A percentile compares a stretch with the other conserved stretches of the same genome.
Conservation (phyloP, 768 basidiomycete species). For the Russula earlei region DNA sequence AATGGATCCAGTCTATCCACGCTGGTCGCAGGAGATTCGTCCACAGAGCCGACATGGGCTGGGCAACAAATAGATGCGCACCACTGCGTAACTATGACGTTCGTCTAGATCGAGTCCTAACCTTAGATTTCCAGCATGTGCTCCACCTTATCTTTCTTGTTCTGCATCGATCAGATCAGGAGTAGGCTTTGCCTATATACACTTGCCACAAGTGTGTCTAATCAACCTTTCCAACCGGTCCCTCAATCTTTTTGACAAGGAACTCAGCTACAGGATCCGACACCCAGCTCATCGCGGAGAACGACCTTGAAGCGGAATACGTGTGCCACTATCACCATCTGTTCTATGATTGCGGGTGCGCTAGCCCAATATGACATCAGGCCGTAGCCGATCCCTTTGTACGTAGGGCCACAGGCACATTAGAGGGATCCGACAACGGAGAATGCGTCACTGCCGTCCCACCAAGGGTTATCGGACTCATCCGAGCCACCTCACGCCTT, state of each 20-base stretch:
- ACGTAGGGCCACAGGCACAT: neutral
- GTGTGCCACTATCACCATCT: neutral
- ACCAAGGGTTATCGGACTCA: neutral
- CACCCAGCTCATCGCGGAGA: neutral
- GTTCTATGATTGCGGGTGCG: neutral
- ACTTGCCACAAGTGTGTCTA: neutral
- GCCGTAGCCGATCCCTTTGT: neutral
- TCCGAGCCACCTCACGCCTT: neutral
- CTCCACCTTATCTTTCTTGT: neutral
- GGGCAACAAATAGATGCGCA: too few species aligned
- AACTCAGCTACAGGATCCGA: neutral
- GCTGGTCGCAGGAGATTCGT: neutral
- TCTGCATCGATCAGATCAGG: neutral
- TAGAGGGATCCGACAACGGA: neutral
- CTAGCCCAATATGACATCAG: neutral
- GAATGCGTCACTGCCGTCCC: neutral
- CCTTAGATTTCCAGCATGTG: neutral
- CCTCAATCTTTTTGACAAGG: neutral
- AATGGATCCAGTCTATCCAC: neutral
- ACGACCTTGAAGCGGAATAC: neutral
- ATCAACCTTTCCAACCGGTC: neutral
- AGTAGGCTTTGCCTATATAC: neutral
- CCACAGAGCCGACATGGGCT: neutral
- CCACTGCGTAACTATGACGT: neutral
- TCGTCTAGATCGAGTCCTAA: neutral